Evolutionary conservation across 495 filamentous ascomycete species (phyloP).

Genomic region (Rhypophila decipiens): DNA sequence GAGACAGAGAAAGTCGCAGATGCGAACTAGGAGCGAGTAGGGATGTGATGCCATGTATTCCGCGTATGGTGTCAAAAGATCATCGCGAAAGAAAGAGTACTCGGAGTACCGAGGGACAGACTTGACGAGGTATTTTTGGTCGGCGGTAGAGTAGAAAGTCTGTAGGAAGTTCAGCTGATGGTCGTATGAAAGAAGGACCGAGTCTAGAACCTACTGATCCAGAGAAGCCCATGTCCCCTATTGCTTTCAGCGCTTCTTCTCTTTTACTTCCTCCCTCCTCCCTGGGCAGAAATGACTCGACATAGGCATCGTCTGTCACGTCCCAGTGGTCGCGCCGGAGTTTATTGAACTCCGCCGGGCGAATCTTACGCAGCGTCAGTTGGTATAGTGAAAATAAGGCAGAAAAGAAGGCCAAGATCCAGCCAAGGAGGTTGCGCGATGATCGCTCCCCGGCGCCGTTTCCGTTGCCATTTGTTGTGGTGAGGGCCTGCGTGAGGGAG

Average conservation of each 20-base stretch:
- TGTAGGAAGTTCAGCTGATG: neutral
- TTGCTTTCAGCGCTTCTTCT: constrained; percentile 20
- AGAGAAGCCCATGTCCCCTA: constrained; percentile 31
- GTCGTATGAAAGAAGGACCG: neutral
- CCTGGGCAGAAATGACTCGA: constrained; percentile 15
- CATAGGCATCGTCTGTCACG: constrained; percentile 20
- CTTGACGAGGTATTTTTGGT: constrained; percentile 59
- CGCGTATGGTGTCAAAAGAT: constrained; percentile 54
- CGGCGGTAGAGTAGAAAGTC: constrained; percentile 62
- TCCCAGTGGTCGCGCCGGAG: constrained; percentile 24
- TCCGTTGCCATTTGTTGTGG: constrained; percentile 14
- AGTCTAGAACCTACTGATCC: constrained; percentile 19
- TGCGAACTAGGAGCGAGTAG: constrained; percentile 56
- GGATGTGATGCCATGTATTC: constrained; percentile 53
- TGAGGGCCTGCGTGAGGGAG: constrained; percentile 31
- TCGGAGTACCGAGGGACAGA: constrained; percentile 61
- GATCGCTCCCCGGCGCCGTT: neutral
- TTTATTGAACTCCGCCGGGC: constrained; percentile 30
- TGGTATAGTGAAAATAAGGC: constrained; percentile 34
- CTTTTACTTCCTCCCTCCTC: constrained; percentile 2
- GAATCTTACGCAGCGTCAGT: constrained; percentile 29
- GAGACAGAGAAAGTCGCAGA: constrained; percentile 57
- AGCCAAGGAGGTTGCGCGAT: constrained; percentile 10
- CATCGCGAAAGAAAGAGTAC: constrained; percentile 59
- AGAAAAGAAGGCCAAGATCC: constrained; percentile 23